Evolutionary conservation across 805 yeast genomes (phyloP).

Genomic region (Kluyveromyces siamensis): DNA sequence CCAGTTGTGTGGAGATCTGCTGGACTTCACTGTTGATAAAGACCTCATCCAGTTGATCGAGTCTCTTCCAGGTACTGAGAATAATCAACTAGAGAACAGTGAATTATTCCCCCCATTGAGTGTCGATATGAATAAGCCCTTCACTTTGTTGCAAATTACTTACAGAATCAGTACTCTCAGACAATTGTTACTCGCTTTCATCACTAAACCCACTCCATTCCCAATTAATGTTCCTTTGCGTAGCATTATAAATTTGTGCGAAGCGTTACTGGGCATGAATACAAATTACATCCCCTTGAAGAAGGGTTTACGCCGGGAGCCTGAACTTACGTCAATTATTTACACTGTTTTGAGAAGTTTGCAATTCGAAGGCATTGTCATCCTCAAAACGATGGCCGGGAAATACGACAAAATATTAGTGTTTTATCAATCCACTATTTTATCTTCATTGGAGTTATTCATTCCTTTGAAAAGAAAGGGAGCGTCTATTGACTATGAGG

Average conservation of each 20-base stretch:
- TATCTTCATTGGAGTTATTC: constrained; percentile 47
- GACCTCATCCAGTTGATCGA: constrained; percentile 36
- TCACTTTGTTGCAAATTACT: constrained; percentile 42
- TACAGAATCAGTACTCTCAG: constrained; percentile 41
- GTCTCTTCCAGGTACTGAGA: constrained; percentile 27
- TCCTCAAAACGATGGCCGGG: constrained; percentile 28
- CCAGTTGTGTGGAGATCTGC: constrained; percentile 47
- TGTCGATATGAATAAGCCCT: constrained; percentile 51
- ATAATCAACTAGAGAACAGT: constrained; percentile 6
- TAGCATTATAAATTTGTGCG: constrained; percentile 39
- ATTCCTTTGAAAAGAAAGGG: constrained; percentile 41
- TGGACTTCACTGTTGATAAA: constrained; percentile 49
- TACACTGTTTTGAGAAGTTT: constrained; percentile 34
- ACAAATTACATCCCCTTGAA: constrained; percentile 46
- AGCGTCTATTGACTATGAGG: constrained; percentile 35
- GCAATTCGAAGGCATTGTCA: constrained; percentile 37
- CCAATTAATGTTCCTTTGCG: constrained; percentile 60
- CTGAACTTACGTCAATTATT: constrained; percentile 37
- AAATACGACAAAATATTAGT: constrained; percentile 29
- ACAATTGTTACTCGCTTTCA: constrained; percentile 36
- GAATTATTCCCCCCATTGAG: constrained; percentile 39
- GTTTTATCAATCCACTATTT: constrained; percentile 42
- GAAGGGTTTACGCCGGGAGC: constrained; percentile 49
- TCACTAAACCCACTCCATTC: constrained; percentile 45
- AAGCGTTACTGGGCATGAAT: constrained; percentile 47